These are phyloP conservation scores for Pleurotus platypus DNA, from an alignment of 768 basidiomycete genomes.

Conservation along the genomic window DNA sequence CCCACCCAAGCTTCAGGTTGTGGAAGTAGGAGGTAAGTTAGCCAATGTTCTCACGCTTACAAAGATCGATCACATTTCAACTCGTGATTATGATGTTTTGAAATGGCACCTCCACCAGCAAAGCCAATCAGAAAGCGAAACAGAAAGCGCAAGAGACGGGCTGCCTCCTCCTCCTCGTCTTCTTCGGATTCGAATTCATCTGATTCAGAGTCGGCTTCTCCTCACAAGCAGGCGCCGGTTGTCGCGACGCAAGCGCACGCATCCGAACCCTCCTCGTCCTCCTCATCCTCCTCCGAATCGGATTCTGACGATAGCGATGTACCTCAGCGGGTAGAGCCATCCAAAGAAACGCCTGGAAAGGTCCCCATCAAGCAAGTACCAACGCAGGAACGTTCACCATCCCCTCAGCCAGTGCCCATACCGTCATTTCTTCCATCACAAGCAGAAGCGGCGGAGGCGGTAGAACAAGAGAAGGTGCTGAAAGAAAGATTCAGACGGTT, in stretches of 20 bases:
- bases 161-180: conserved; percentile 41
- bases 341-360: conserved; percentile 13
- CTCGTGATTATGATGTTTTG: neutral
- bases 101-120: conserved; percentile 25
- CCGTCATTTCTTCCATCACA: conserved; percentile 55
- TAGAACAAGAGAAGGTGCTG: conserved; percentile 47
- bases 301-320: conserved; percentile 18
- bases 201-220: conserved; percentile 4
- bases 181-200: conserved; percentile 32
- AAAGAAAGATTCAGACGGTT: conserved; percentile 75
- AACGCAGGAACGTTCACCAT: conserved; percentile 36
- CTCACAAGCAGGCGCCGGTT: neutral
- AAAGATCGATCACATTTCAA: too few relatives aligned
- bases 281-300: conserved; percentile 20
- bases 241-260: neutral
- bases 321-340: conserved; percentile 5
- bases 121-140: conserved; percentile 38
- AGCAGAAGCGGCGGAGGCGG: conserved; percentile 22
- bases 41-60: too few relatives aligned
- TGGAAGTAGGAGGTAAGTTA: too few relatives aligned
- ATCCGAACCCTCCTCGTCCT: conserved; percentile 8
- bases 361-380: conserved; percentile 10
- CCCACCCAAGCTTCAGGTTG: too few relatives aligned
- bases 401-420: conserved; percentile 40
- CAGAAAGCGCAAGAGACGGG: conserved; percentile 53